A percentile compares a stretch with the other conserved stretches of the same genome.
Evolutionary conservation across 345 rosid species (phyloP).

Genomic region (Salix caprea): DNA sequence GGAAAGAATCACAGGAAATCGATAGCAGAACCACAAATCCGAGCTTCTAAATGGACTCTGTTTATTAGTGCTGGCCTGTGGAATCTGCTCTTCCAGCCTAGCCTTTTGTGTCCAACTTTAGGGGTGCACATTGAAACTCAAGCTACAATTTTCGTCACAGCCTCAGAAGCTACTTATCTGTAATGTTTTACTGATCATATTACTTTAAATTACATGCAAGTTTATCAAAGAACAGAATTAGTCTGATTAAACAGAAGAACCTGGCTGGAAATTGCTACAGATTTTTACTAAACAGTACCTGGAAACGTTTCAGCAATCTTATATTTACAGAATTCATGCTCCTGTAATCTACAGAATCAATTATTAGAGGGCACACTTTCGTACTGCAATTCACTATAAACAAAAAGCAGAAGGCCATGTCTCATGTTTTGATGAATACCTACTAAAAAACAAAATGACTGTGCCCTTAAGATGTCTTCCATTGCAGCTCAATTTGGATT

Average conservation of each 20-base stretch:
- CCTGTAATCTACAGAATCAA: background rate
- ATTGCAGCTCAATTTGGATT: constrained; percentile 64
- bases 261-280: background rate
- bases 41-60: too few species aligned
- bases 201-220: background rate
- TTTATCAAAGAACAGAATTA: background rate
- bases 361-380: background rate
- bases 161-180: background rate
- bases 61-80: too few species aligned
- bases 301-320: background rate
- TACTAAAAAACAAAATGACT: background rate
- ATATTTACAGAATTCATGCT: background rate
- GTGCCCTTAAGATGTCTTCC: constrained; percentile 55
- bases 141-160: too few species aligned
- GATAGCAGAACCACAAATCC: too few species aligned
- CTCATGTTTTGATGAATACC: background rate
- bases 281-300: background rate
- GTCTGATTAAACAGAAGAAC: background rate
- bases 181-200: background rate
- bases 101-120: too few species aligned
- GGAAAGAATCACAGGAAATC: too few species aligned
- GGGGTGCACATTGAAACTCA: too few species aligned
- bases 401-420: background rate
- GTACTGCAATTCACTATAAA: background rate
- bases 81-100: too few species aligned